Conservation (phyloP, 2,329 filamentous ascomycete genomes). For the Chaetomium olivaceum region DNA sequence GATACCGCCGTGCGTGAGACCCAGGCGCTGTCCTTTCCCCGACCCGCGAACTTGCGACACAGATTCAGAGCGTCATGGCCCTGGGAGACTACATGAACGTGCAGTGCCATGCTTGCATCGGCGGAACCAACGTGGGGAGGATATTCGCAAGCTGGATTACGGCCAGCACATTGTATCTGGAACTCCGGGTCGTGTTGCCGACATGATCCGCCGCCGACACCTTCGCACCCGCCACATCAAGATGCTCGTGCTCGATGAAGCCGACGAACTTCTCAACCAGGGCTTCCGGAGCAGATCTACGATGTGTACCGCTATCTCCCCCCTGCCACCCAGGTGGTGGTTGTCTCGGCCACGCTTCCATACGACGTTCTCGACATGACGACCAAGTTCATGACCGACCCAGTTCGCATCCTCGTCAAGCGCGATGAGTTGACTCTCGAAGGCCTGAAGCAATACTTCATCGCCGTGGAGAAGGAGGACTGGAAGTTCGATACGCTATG, state of each 20-base stretch:
- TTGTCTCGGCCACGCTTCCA: slow-evolving; percentile 92
- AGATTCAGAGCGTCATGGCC: slow-evolving; percentile 99
- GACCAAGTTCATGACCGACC: slow-evolving; percentile 99
- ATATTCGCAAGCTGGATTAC: slow-evolving; percentile 96
- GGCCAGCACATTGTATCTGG: slow-evolving; percentile 97
- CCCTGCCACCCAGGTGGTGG: slow-evolving; percentile 95
- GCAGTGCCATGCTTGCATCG: slow-evolving; percentile 97
- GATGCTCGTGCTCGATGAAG: slow-evolving; percentile 64
- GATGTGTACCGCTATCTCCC: slow-evolving; percentile 97
- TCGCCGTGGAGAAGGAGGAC: slow-evolving; percentile 98
- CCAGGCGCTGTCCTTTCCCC: slow-evolving; percentile 90
- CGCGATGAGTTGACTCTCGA: slow-evolving; percentile 97
- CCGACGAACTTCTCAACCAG: slow-evolving; percentile 73
- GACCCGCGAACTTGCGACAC: slow-evolving; percentile 92
- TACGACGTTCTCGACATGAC: slow-evolving; percentile 99
- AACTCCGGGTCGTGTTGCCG: slow-evolving; percentile 86
- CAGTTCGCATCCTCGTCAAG: slow-evolving; percentile 94
- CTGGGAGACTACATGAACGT: slow-evolving; percentile 99
- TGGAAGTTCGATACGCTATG: slow-evolving; percentile 99
- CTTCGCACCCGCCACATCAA: slow-evolving; percentile 63
- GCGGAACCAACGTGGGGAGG: slow-evolving; percentile 97
- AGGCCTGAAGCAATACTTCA: slow-evolving; percentile 98
- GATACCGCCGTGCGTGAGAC: slow-evolving; percentile 90
- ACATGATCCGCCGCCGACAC: slow-evolving; percentile 62
- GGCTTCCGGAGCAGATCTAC: slow-evolving; percentile 99